Evolutionary conservation across 176 grass and related monocot genomes (phyloP).

Genomic region (Bothriochloa decipiens): DNA sequence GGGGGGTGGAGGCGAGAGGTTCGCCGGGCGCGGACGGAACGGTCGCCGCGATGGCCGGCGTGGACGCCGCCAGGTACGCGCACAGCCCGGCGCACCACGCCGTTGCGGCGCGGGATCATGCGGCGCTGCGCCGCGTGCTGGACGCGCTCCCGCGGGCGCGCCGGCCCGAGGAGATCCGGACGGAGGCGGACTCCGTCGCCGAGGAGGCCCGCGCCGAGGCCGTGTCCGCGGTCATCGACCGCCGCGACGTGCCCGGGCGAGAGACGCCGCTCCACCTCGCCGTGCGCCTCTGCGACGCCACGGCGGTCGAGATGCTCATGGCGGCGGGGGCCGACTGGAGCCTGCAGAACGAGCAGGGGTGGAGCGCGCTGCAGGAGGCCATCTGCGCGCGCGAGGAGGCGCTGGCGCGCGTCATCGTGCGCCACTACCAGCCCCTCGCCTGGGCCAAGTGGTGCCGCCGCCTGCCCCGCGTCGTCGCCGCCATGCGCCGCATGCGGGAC

Average conservation of each 20-base stretch:
- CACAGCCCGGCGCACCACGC: slow-evolving; percentile 85
- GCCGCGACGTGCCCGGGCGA: slow-evolving; percentile 72
- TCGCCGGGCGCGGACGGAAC: background rate
- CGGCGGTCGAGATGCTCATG: slow-evolving; percentile 79
- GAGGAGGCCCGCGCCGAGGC: slow-evolving; percentile 80
- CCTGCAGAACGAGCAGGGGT: slow-evolving; percentile 95
- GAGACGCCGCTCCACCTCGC: slow-evolving; percentile 96
- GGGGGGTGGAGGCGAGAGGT: background rate
- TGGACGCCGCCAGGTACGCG: slow-evolving; percentile 67
- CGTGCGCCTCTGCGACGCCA: slow-evolving; percentile 70
- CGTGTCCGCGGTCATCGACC: slow-evolving; percentile 76
- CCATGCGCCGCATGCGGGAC: slow-evolving; percentile 88
- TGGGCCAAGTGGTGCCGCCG: slow-evolving; percentile 99
- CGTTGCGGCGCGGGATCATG: slow-evolving; percentile 65
- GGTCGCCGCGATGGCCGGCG: slow-evolving; percentile 53
- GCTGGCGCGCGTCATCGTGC: slow-evolving; percentile 80
- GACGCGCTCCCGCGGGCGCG: slow-evolving; percentile 59
- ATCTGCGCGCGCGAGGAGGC: slow-evolving; percentile 90
- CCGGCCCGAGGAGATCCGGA: slow-evolving; percentile 69
- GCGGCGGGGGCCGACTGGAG: slow-evolving; percentile 85
- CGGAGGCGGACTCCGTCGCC: slow-evolving; percentile 74
- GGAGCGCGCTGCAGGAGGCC: slow-evolving; percentile 95
- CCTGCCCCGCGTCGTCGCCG: slow-evolving; percentile 70
- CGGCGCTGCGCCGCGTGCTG: slow-evolving; percentile 62
- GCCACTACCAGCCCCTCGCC: slow-evolving; percentile 89